These are phyloP conservation scores for Bretziella fagacearum DNA, from an alignment of 2,329 filamentous ascomycete genomes.

Conservation along the genomic window DNA sequence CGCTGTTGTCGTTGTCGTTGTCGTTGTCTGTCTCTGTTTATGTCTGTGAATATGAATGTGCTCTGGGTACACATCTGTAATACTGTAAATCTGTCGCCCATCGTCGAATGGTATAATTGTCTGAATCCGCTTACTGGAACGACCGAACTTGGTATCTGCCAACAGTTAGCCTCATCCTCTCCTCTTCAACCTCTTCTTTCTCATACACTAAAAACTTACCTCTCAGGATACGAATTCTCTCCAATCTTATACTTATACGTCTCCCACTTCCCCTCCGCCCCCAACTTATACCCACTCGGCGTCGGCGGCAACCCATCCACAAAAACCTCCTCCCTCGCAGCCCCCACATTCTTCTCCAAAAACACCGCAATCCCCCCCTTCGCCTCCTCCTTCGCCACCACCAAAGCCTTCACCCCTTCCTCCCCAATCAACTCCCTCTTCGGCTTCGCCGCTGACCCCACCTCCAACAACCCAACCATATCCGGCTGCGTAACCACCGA, in stretches of 20 bases:
- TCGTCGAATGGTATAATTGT: no score
- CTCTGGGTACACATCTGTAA: not conserved
- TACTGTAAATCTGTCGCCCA: no score
- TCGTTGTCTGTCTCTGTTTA: slow-evolving; percentile 1
- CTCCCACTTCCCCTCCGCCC: slow-evolving; percentile 36
- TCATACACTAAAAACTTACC: slow-evolving; percentile 37
- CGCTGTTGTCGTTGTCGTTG: not conserved
- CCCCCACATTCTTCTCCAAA: slow-evolving; percentile 34
- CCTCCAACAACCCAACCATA: slow-evolving; percentile 65
- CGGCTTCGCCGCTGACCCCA: slow-evolving; percentile 66
- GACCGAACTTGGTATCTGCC: slow-evolving; percentile 46
- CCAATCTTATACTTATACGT: slow-evolving; percentile 50
- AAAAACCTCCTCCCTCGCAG: slow-evolving; percentile 39
- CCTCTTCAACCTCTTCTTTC: not conserved
- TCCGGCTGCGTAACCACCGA: slow-evolving; percentile 72
- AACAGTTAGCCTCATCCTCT: slow-evolving; percentile 20
- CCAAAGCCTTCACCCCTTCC: slow-evolving; percentile 45
- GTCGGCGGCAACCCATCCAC: slow-evolving; percentile 71
- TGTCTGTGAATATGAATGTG: slow-evolving; percentile 8
- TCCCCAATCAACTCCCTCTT: slow-evolving; percentile 65
- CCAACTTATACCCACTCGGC: slow-evolving; percentile 50
- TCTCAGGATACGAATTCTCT: slow-evolving; percentile 53
- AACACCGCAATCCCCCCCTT: slow-evolving; percentile 46
- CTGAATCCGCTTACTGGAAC: slow-evolving; percentile 30
- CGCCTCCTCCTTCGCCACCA: slow-evolving; percentile 59